Base-by-base conservation (phyloP, 306 rosid species). In the Vigna reflexopilosa region DNA sequence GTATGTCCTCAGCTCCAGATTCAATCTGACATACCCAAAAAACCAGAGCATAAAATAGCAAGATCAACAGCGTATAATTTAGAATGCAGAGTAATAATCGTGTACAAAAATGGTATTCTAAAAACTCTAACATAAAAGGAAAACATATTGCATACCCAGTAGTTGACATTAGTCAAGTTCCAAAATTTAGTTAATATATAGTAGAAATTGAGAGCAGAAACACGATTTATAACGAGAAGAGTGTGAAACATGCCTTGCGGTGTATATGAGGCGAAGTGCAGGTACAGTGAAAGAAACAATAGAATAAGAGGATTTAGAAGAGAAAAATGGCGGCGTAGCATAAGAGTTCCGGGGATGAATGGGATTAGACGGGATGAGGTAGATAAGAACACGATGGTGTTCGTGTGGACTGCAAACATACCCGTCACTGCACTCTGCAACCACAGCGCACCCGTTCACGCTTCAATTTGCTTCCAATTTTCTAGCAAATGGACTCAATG, bases 341-440 rank as follows among this genome's bases (percentile, higher is more conserved):
- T 70, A 48, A 9, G 22, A 83, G 50, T 45, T 45, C 50, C 15
- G 16, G 3, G 13, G 47, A 36, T 36, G 42, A 26, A 26, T 26
- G 28, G 28, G 42, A 36, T 6, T 8, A 6, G 47, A 42, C 2
- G 47, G 2, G 47, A 42, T 42, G 45, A 44, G 9, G 1, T 11
- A 12, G 90, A 87, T 84, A 84, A 82, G 85, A 71, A 12, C 70
- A 62, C 17, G 73, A 45, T 51, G 64, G 54, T 6, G 76, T 72
- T 79, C 76, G 76, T 84, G 90, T 84, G 90, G 90, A 73, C 83
- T 17, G 77, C n/a, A 82, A 82, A 72, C 78, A 38, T 20, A 79
- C 83, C 9, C 77, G 84, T 67, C 64, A 79, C 54, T 78, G 77
- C 26, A 69, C 45, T 74, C 50, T 77, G 77, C 22, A 67, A 59